Conservation (phyloP, 257 asterid species). For the Scutellaria minor region DNA sequence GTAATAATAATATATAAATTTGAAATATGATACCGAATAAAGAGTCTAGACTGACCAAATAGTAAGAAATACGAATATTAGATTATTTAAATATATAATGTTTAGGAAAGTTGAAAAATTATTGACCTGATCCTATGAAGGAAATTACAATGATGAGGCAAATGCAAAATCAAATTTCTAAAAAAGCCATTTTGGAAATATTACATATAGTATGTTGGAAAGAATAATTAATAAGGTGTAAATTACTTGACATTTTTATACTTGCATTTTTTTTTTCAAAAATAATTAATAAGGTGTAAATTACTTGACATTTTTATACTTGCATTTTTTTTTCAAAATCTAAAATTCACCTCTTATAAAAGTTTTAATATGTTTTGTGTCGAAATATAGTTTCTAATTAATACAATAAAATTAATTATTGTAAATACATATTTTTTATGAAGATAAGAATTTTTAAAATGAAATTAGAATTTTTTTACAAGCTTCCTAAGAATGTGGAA, state of each 20-base stretch:
- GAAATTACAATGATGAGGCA: constrained; percentile 22
- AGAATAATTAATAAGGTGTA: not conserved
- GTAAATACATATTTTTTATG: not conserved
- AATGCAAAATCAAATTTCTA: not conserved
- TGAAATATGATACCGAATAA: not conserved
- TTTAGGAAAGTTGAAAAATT: constrained; percentile 35
- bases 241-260: not conserved
- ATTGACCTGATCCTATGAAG: not conserved
- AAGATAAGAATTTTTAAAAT: not conserved
- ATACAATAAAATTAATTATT: constrained; percentile 4
- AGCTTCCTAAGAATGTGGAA: constrained; percentile 13
- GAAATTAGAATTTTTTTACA: not conserved
- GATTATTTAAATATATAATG: not conserved
- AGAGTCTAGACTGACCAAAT: too few species aligned
- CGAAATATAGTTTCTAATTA: too few species aligned
- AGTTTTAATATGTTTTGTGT: too few species aligned
- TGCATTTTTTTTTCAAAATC: not conserved
- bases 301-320: not conserved
- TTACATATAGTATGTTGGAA: constrained; percentile 16
- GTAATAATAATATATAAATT: not conserved
- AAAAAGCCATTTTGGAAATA: constrained; percentile 17
- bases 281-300: not conserved
- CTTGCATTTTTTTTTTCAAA: not conserved
- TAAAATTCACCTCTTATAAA: not conserved
- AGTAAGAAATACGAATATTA: not conserved